Conservation (phyloP, 2,329 filamentous ascomycete species). For the Aspergillus latus region DNA sequence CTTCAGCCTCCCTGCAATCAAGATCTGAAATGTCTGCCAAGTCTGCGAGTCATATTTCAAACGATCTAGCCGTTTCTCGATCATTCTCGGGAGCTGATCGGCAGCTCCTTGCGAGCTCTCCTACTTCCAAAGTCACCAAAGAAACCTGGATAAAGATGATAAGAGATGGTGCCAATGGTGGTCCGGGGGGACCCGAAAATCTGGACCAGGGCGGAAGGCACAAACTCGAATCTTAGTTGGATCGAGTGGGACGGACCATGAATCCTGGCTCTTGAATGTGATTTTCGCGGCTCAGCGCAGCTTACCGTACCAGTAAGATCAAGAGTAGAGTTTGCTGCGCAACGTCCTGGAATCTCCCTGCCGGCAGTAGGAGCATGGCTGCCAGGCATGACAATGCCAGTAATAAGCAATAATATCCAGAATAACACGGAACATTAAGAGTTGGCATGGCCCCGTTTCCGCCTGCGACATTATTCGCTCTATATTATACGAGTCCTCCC, state of each 20-base stretch:
- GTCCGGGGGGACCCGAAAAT: constrained; percentile 10
- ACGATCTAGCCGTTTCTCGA: constrained; percentile 3
- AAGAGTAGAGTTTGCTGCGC: neutral
- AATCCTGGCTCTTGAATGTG: neutral
- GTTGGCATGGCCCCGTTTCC: neutral
- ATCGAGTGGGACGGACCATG: constrained; percentile 6
- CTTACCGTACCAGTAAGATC: neutral
- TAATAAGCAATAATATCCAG: neutral
- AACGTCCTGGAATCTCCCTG: neutral
- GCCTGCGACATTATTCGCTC: constrained; percentile 6
- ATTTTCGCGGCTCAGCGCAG: neutral
- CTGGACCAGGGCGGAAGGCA: constrained; percentile 4
- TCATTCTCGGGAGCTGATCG: constrained; percentile 8
- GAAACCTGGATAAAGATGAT: constrained; percentile 1
- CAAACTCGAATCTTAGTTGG: constrained; percentile 3
- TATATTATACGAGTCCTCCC: neutral
- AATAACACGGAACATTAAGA: constrained; percentile 7
- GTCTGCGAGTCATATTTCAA: constrained; percentile 13
- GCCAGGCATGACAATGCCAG: no score
- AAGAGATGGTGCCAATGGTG: constrained; percentile 1
- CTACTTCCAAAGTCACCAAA: neutral
- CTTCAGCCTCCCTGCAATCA: constrained; percentile 20
- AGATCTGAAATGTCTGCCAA: neutral
- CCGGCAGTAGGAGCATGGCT: neutral
- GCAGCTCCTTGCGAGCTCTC: neutral